phyloP scores from a whole-genome alignment of 805 yeast species.

The Kodamaea kakaduensis region DNA sequence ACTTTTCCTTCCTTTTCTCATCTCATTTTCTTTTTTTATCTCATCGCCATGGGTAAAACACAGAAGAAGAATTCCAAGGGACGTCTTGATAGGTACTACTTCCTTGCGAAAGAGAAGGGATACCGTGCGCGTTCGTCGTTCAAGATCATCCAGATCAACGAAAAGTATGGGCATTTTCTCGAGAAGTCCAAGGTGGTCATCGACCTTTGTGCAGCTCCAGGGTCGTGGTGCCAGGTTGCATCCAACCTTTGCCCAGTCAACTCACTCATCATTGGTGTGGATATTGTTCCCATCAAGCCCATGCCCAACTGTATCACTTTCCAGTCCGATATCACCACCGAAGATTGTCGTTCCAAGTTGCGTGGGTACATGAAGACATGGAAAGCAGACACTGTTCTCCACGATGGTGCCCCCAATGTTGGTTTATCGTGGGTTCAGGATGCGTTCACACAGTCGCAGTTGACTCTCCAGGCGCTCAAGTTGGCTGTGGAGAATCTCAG shows the following conservation, averaged over 20 bases:
- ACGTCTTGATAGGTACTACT: slow-evolving; percentile 97
- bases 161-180: slow-evolving; percentile 91
- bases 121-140: slow-evolving; percentile 98
- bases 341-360: slow-evolving; percentile 90
- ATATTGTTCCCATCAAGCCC: slow-evolving; percentile 95
- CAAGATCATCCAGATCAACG: slow-evolving; percentile 90
- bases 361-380: slow-evolving; percentile 97
- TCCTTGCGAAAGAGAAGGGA: slow-evolving; percentile 95
- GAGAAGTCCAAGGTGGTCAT: slow-evolving; percentile 94
- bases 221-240: slow-evolving; percentile 99
- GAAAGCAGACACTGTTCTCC: slow-evolving; percentile 97
- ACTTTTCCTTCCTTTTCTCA: background rate
- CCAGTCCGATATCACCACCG: slow-evolving; percentile 96
- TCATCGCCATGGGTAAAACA: slow-evolving; percentile 70
- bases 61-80: slow-evolving; percentile 97
- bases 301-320: slow-evolving; percentile 91
- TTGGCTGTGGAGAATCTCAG: slow-evolving; percentile 89
- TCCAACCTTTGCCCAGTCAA: slow-evolving; percentile 88
- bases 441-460: slow-evolving; percentile 96
- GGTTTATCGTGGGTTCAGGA: slow-evolving; percentile 99
- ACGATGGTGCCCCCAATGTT: slow-evolving; percentile 99
- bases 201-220: slow-evolving; percentile 98
- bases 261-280: slow-evolving; percentile 96
- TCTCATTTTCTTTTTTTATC: slow-evolving; percentile 4
- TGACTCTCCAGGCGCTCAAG: slow-evolving; percentile 88